Conservation (phyloP, 2,329 filamentous ascomycete species). For the Phyllosticta ampelicida region DNA sequence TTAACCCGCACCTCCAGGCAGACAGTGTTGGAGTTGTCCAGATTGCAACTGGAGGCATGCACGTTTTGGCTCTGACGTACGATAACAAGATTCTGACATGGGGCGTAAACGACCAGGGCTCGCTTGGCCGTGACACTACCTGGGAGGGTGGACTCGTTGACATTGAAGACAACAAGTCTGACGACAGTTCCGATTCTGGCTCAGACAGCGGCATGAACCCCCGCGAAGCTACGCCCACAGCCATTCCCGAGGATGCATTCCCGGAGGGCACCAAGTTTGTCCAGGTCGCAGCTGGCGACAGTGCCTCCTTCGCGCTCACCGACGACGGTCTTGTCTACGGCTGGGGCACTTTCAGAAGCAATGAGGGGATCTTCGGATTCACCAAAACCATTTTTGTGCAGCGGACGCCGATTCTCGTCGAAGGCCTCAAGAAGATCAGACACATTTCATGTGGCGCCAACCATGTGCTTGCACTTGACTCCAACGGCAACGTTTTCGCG, state of each 20-base stretch:
- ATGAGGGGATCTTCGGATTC: conserved; percentile 57
- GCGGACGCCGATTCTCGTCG: conserved; percentile 43
- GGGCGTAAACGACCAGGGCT: conserved; percentile 80
- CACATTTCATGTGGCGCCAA: conserved; percentile 57
- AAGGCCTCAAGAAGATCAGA: conserved; percentile 55
- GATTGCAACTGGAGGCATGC: conserved; percentile 72
- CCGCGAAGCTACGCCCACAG: conserved; percentile 55
- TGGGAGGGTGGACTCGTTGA: conserved; percentile 54
- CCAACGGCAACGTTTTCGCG: conserved; percentile 52
- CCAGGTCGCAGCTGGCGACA: conserved; percentile 63
- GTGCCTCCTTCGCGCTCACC: conserved; percentile 64
- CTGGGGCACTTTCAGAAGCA: conserved; percentile 73
- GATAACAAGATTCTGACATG: conserved; percentile 76
- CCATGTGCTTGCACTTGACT: conserved; percentile 58
- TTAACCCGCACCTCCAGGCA: conserved; percentile 50
- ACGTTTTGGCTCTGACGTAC: conserved; percentile 62
- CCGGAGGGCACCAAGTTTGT: conserved; percentile 52
- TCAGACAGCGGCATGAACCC: conserved; percentile 58
- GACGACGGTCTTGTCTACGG: conserved; percentile 66
- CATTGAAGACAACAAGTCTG: conserved; percentile 43
- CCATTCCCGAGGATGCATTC: conserved; percentile 46
- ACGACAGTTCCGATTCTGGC: conserved; percentile 38
- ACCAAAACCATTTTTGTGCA: conserved; percentile 33
- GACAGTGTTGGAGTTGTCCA: conserved; percentile 57
- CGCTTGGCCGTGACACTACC: conserved; percentile 62